phyloP scores from a whole-genome alignment of 2,329 filamentous ascomycete genomes.

The Hypocreales sp. region DNA sequence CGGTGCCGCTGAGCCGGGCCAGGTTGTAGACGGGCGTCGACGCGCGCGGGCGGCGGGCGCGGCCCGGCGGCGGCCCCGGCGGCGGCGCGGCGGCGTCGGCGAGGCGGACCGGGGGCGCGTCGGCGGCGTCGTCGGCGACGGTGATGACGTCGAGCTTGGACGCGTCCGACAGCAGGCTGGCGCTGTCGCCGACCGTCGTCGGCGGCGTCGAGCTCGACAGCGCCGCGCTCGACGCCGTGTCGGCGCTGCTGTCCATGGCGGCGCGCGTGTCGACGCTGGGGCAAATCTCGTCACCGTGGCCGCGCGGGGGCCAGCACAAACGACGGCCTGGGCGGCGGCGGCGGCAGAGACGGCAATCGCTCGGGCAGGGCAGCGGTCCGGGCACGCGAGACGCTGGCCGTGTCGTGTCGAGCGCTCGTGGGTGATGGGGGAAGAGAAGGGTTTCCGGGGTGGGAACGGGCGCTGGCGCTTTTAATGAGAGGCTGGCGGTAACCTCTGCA shows the following conservation, averaged over 20 bases:
- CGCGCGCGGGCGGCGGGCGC: constrained; percentile 38
- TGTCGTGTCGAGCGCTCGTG: too few species aligned
- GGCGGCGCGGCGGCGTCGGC: constrained; percentile 5
- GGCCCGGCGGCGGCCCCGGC: constrained; percentile 19
- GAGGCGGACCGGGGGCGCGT: constrained; percentile 5
- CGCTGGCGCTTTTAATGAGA: too few species aligned
- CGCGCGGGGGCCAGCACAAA: too few species aligned
- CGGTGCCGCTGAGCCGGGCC: constrained; percentile 44
- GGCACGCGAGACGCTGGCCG: too few species aligned
- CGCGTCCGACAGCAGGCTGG: constrained; percentile 35
- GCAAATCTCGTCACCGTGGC: too few species aligned
- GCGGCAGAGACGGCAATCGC: too few species aligned
- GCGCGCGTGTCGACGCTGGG: too few species aligned
- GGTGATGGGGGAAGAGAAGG: too few species aligned
- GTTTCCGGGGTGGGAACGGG: too few species aligned
- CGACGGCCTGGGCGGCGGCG: too few species aligned
- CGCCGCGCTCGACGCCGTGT: constrained; percentile 34
- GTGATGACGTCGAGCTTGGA: constrained; percentile 22
- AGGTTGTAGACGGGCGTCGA: constrained; percentile 52
- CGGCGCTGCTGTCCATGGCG: constrained; percentile 18
- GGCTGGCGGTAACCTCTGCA: too few species aligned
- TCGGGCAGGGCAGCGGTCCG: too few species aligned
- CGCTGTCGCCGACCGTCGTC: constrained; percentile 48
- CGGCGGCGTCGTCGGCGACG: constrained; percentile 12
- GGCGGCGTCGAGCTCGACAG: constrained; percentile 48